Conservation (phyloP, 345 rosid species). For the Boechera stricta region DNA sequence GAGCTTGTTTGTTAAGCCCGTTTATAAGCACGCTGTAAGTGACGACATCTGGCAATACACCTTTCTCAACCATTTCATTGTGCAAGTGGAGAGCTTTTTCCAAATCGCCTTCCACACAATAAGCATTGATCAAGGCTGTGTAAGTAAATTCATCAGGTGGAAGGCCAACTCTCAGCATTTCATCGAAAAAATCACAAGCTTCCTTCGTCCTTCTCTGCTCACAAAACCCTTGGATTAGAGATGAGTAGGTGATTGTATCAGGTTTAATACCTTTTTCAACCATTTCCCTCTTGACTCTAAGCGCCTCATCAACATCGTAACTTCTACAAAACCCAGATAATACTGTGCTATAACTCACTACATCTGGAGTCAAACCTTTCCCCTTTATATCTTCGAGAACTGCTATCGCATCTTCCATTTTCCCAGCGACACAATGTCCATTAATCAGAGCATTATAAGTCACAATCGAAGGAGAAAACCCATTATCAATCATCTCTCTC, state of each 20-base stretch:
- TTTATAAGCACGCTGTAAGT: conserved; percentile 88
- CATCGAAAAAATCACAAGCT: conserved; percentile 74
- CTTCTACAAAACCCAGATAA: conserved; percentile 71
- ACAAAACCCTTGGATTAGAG: conserved; percentile 79
- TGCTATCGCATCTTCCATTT: conserved; percentile 64
- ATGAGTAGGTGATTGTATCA: conserved; percentile 74
- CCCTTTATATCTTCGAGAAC: conserved; percentile 60
- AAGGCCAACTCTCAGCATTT: conserved; percentile 62
- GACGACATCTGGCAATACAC: conserved; percentile 82
- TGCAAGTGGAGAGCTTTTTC: conserved; percentile 67
- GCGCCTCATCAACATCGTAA: conserved; percentile 66
- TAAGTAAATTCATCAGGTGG: conserved; percentile 75
- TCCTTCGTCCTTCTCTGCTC: conserved; percentile 67
- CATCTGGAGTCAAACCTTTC: conserved; percentile 71
- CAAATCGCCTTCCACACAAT: conserved; percentile 71
- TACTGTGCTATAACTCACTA: conserved; percentile 83
- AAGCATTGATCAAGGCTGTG: conserved; percentile 74
- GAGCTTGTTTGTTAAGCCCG: conserved; percentile 84
- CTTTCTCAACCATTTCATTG: conserved; percentile 76
- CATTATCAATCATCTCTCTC: conserved; percentile 63
- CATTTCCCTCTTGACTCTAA: conserved; percentile 68
- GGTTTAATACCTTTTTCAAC: conserved; percentile 61
- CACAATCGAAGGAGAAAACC: conserved; percentile 77
- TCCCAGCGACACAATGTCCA: conserved; percentile 73
- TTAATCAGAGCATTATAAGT: conserved; percentile 82